phyloP scores from a whole-genome alignment of 2,329 filamentous ascomycete genomes.

The Catunica adiposa region DNA sequence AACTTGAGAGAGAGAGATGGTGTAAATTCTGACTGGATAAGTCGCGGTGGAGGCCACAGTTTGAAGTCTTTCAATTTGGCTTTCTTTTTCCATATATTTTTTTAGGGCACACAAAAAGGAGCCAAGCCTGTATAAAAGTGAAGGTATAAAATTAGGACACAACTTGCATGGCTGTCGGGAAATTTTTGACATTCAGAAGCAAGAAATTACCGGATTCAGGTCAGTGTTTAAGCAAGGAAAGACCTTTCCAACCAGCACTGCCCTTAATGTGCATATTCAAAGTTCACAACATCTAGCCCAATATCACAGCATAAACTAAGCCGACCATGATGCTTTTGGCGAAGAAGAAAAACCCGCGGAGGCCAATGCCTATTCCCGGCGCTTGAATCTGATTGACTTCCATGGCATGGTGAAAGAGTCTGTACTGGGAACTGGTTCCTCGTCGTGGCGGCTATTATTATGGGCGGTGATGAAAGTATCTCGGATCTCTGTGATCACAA shows the following conservation, averaged over 20 bases:
- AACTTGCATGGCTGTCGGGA: neutral
- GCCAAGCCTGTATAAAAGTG: neutral
- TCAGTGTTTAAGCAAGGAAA: conserved; percentile 1
- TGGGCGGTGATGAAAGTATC: neutral
- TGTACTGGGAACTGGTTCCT: neutral
- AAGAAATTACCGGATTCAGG: neutral
- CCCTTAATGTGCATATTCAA: no score
- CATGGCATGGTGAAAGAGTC: neutral
- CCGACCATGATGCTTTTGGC: neutral
- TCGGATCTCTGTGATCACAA: neutral
- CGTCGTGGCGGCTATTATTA: neutral
- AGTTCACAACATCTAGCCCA: neutral
- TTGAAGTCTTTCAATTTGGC: no score
- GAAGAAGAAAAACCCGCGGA: neutral
- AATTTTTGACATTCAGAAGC: neutral
- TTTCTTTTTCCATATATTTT: no score
- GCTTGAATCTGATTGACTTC: neutral
- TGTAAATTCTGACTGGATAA: no score
- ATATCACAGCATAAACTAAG: neutral
- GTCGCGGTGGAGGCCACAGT: no score
- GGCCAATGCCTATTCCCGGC: neutral
- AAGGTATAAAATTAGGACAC: neutral
- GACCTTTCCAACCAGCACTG: neutral
- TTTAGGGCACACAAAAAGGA: neutral
- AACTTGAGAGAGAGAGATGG: no score